Percentiles rank a stretch among this genome's conserved stretches.
These are phyloP conservation scores for Carallia brachiata DNA, from an alignment of 345 rosid species.

Conservation along the genomic window DNA sequence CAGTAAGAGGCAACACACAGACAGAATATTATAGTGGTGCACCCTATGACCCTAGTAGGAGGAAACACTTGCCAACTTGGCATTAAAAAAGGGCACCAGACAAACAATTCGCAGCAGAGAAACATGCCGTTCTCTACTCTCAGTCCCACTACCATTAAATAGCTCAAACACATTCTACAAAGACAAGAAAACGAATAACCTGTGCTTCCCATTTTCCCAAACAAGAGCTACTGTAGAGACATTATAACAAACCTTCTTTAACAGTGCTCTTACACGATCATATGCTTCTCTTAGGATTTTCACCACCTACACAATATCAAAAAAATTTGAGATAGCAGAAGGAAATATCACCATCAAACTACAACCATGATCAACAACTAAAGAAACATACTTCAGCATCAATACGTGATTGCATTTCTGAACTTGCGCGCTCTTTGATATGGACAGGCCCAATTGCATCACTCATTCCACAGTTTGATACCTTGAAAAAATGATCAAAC, in stretches of 20 bases:
- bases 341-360: not conserved
- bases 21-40: no score
- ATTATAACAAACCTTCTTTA: constrained; percentile 62
- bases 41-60: no score
- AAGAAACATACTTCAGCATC: constrained; percentile 76
- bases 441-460: constrained; percentile 88
- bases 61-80: no score
- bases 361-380: not conserved
- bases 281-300: constrained; percentile 93
- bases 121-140: not conserved
- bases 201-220: not conserved
- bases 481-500: constrained; percentile 33
- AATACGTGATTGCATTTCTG: constrained; percentile 93
- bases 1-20: not conserved
- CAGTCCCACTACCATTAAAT: not conserved
- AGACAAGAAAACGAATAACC: not conserved
- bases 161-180: not conserved
- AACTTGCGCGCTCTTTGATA: constrained; percentile 87
- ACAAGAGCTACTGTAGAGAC: not conserved
- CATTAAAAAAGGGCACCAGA: no score
- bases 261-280: constrained; percentile 76
- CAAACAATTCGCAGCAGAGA: no score
- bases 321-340: constrained; percentile 7
- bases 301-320: constrained; percentile 60
- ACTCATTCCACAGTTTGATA: constrained; percentile 95